Base-by-base conservation (phyloP, 2,329 filamentous ascomycete species). In the Zelopaecilomyces penicillatus region DNA sequence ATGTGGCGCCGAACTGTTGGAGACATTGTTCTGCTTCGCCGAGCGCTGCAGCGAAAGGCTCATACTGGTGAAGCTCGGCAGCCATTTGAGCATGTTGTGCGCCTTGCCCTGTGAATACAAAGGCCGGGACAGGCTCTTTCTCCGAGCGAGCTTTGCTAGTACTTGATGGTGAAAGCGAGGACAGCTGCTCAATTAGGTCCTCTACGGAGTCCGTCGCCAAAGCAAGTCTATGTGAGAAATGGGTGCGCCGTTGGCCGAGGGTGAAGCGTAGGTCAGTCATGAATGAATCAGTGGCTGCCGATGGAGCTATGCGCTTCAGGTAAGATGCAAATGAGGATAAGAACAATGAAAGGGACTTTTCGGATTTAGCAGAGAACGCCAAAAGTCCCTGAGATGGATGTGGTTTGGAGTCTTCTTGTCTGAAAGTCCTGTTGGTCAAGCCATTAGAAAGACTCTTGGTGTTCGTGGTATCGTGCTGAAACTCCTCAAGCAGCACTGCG, bases 61-160 rank as follows among this genome's bases (percentile, higher is more conserved):
- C 27, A 36, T 43, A 44, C 5, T 41, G 37, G 5, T 37, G 30
- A 10, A 49, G 31, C 6, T 39, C 44, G 4, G 31, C 39, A 26
- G 41, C 47, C 47, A 49, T 49, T 48, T 19, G 33, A 43, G 54
- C 56, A 49, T 50, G 64, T 45, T 65, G 62, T 5, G 61, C 61
- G 5, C 62, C 62, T 39, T 64, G 62, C 11, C 62, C 62, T 1
- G 62, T 62, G 48, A 64, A 66, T 3, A 57, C 54, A 42, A 60
- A 59, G 3, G 39, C 33, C 3, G 49, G 11, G 5, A 30, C 19
- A 10, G 34, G 43, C 3, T 48, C 30, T 30, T 37, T 42, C 5
- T 6, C 40, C 27, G 40, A 33, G 19, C 36, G 37, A 12, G n/a
- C 40, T 30, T 30, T 36, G 27, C 28, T 48, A 6, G 30, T 27